Base-by-base conservation (phyloP, 768 basidiomycete species). In the Termitomyces sp. region DNA sequence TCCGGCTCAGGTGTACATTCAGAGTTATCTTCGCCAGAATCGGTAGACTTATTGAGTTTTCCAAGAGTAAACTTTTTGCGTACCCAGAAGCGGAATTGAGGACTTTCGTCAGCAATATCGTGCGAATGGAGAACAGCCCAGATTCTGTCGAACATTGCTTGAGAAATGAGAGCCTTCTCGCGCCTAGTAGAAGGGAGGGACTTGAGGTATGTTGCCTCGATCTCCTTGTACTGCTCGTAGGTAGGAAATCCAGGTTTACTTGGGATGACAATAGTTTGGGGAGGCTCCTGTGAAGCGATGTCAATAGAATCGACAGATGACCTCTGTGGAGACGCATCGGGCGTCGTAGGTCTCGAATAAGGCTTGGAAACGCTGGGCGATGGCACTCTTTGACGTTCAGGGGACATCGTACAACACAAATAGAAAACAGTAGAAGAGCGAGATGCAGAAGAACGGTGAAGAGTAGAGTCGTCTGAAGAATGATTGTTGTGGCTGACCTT, bases 21-120 rank as follows among this genome's bases (percentile, higher is more conserved):
- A 2, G 20, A 41, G 24, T 16, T 29, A 9, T 55, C 54, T 29
- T 55, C 36, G n/a, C 53, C 50, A 1, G 67, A 66, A 34, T 54
- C 50, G 26, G 54, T 49, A n/a, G 57, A 56, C 31, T 74, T 54
- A 22, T 52, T 69, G 7, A 69, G 65, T 45, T 72, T 72, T 62
- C 77, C 76, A 7, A 86, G 64, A 45, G 70, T 74, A 67, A 92
- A 92, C 85, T 87, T 91, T 75, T 88, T 89, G 65, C 88, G 84
- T 13, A 84, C 89, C 90, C 90, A 92, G 70, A 85, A 90, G 42
- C 88, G 81, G 69, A 91, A 92, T 65, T 90, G 88, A 1, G 88
- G 80, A 2, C 81, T 85, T 58, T 76, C 74, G 24, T 74, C 74
- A 20, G 64, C 65, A 28, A 74, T 69, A 1, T 78, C 75, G 6